A percentile compares a stretch with the other conserved stretches of the same genome.
These are phyloP conservation scores for Gastrodia elata DNA, from an alignment of 106 monocot genomes.

Conservation along the genomic window DNA sequence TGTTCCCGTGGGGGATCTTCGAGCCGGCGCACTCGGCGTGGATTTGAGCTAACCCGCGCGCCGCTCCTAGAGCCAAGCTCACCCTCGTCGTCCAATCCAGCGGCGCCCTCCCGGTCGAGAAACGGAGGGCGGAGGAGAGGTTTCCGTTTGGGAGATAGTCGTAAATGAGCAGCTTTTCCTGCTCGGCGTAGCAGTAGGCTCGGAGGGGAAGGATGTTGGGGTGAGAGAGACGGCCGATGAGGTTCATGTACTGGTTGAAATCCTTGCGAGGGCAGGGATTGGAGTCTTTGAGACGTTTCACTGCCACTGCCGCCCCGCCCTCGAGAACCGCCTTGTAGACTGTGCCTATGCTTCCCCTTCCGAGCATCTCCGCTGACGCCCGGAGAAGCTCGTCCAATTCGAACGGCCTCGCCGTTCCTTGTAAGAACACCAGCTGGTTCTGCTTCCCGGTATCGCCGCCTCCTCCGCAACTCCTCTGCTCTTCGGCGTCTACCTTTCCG, in stretches of 20 bases:
- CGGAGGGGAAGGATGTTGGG: constrained; percentile 42
- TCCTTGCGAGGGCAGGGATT: constrained; percentile 36
- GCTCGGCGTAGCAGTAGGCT: constrained; percentile 57
- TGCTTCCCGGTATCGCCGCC: constrained; percentile 9
- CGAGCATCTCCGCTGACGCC: constrained; percentile 66
- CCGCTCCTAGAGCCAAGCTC: constrained; percentile 26
- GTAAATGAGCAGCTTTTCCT: constrained; percentile 71
- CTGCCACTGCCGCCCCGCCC: constrained; percentile 43
- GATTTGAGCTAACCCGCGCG: constrained; percentile 40
- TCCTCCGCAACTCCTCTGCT: constrained; percentile 5
- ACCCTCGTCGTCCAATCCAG: constrained; percentile 53
- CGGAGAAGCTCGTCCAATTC: constrained; percentile 54
- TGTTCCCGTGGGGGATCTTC: constrained; percentile 51
- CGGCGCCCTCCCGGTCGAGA: constrained; percentile 8
- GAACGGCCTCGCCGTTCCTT: constrained; percentile 20
- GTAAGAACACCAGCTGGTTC: constrained; percentile 49
- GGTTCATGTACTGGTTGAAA: constrained; percentile 44
- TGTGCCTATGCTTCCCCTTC: constrained; percentile 53
- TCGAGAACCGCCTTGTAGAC: constrained; percentile 60
- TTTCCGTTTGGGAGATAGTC: constrained; percentile 54
- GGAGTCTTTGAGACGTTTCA: constrained; percentile 49
- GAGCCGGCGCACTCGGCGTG: constrained; percentile 31
- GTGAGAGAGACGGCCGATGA: constrained; percentile 43
- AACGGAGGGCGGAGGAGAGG: constrained; percentile 34
- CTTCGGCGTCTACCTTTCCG: not conserved